Evolutionary conservation across 1,139 yeast genomes (phyloP).

Genomic region (Eremothecium gossypii): DNA sequence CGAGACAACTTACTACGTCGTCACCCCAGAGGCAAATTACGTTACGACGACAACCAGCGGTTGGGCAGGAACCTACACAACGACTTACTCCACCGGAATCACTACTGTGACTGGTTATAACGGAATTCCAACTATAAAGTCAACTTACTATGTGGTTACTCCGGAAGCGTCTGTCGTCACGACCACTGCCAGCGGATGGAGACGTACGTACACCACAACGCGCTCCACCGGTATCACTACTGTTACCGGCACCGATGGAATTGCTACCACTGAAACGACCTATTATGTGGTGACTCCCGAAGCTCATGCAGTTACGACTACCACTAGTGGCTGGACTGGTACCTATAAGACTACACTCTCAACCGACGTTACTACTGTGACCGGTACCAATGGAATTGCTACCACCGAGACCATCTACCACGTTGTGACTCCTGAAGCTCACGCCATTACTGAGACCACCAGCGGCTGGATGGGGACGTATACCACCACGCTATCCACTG

Average conservation of each 20-base stretch:
- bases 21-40: background rate
- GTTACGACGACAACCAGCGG: constrained; percentile 3
- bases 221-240: constrained; percentile 6
- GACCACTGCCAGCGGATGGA: constrained; percentile 8
- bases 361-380: constrained; percentile 7
- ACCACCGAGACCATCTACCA: constrained; percentile 9
- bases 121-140: constrained; percentile 4
- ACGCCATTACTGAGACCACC: no score
- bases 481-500: no score
- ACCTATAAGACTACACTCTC: constrained; percentile 8
- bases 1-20: background rate
- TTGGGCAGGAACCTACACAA: constrained; percentile 7
- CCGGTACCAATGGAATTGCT: constrained; percentile 7
- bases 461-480: no score
- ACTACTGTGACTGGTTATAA: constrained; percentile 7
- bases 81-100: constrained; percentile 8
- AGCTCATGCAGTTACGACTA: constrained; percentile 6
- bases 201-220: constrained; percentile 10
- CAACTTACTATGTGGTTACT: constrained; percentile 10
- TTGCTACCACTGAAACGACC: constrained; percentile 5
- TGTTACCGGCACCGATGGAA: constrained; percentile 6
- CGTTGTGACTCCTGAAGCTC: constrained; percentile 12
- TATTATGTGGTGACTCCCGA: constrained; percentile 12
- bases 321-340: constrained; percentile 8
- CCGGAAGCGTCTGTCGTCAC: constrained; percentile 10